Evolutionary conservation across 371 early-diverging fungal genomes (phyloP).

Genomic region (Mortierella sp.): DNA sequence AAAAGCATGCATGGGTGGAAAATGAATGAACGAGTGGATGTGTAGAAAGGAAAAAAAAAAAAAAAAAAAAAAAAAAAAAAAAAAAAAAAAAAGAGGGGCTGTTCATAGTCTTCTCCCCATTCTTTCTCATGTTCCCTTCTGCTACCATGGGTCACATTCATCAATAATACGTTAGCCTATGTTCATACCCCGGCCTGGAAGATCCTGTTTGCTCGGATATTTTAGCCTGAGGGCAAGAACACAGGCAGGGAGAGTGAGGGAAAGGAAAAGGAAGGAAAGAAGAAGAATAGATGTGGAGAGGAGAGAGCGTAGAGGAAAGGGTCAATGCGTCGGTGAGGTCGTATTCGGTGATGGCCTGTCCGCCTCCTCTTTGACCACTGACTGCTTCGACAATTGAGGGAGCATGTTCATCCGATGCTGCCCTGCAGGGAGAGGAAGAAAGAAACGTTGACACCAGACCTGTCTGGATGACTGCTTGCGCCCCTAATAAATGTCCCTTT

Average conservation of each 20-base stretch:
- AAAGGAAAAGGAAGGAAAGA: neutral
- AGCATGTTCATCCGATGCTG: neutral
- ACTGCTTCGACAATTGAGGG: neutral
- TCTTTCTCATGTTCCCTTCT: no score
- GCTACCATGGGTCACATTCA: no score
- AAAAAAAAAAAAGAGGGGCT: no score
- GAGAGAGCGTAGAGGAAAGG: constrained; percentile 3
- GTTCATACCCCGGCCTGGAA: no score
- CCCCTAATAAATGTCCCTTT: no score
- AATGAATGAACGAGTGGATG: no score
- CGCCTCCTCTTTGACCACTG: no score
- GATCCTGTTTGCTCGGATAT: no score
- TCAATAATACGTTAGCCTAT: no score
- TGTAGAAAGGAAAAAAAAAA: neutral
- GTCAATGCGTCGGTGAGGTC: constrained; percentile 2
- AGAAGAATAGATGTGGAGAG: neutral
- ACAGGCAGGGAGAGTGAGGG: neutral
- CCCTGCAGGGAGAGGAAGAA: neutral
- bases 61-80: constrained; percentile 1
- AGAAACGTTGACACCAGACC: constrained; percentile 11
- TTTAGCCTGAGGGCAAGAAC: no score
- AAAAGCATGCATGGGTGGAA: no score
- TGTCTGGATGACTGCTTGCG: neutral
- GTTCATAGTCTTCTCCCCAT: no score
- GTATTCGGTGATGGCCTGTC: neutral